A percentile compares a stretch with the other conserved stretches of the same genome.
phyloP scores from a whole-genome alignment of 2,329 filamentous ascomycete genomes.

The Fusarium camptoceras region DNA sequence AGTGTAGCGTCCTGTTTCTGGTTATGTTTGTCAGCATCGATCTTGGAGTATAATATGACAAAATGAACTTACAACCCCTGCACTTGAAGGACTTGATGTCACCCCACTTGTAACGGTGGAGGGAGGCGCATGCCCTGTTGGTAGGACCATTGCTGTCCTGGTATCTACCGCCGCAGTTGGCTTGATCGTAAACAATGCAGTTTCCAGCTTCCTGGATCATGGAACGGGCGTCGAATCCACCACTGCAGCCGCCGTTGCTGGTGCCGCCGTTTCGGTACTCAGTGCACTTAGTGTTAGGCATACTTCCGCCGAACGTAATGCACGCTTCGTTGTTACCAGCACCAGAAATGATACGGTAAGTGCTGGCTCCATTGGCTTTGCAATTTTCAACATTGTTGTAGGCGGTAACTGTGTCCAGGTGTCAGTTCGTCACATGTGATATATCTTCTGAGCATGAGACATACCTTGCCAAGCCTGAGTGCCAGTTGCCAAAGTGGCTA shows the following conservation, averaged over 20 bases:
- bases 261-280: neutral
- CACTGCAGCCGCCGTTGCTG: neutral
- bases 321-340: neutral
- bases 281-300: neutral
- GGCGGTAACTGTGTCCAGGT: neutral
- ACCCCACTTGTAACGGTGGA: neutral
- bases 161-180: neutral
- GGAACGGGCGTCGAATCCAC: neutral
- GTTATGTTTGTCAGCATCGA: neutral
- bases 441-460: accelerated
- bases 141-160: neutral
- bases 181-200: neutral
- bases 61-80: neutral
- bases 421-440: neutral
- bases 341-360: neutral
- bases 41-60: accelerated
- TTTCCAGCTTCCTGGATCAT: neutral
- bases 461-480: neutral
- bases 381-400: neutral
- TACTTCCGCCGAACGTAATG: neutral
- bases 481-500: neutral
- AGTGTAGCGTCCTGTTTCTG: neutral
- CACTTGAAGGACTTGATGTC: neutral
- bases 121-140: neutral
- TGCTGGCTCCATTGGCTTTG: neutral